phyloP scores from a whole-genome alignment of 495 filamentous ascomycete species.

The Sporormia fimetaria region DNA sequence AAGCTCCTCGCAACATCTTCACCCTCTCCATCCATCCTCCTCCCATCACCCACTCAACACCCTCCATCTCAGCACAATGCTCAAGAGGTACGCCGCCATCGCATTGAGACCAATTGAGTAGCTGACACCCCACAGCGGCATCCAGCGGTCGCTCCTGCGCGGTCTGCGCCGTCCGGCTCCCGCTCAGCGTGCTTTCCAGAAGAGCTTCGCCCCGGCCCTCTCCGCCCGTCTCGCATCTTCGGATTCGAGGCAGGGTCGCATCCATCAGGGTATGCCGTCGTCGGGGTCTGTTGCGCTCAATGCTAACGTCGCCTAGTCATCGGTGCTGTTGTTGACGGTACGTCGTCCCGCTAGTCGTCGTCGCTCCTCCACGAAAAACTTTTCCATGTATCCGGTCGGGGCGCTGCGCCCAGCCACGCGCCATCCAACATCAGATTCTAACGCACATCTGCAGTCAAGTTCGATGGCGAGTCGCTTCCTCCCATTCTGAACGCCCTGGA shows the following conservation, averaged over 20 bases:
- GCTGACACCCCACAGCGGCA: slow-evolving; percentile 27
- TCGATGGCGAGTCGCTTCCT: slow-evolving; percentile 87
- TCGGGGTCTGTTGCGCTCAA: neutral
- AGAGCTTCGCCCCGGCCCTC: slow-evolving; percentile 29
- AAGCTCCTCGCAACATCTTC: no score
- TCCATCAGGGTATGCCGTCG: slow-evolving; percentile 36
- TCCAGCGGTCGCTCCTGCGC: slow-evolving; percentile 30
- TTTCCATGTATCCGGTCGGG: slow-evolving; percentile 18
- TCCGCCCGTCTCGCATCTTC: slow-evolving; percentile 30
- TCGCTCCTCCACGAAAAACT: slow-evolving; percentile 23
- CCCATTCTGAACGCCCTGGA: slow-evolving; percentile 95
- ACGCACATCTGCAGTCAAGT: slow-evolving; percentile 59
- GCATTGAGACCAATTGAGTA: slow-evolving; percentile 22
- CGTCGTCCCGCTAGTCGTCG: slow-evolving; percentile 21
- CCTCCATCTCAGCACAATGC: no score
- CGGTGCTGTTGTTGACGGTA: slow-evolving; percentile 68
- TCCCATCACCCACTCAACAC: no score
- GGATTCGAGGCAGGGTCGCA: slow-evolving; percentile 31
- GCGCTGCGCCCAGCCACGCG: slow-evolving; percentile 9
- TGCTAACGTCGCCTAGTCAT: slow-evolving; percentile 33
- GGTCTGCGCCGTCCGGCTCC: slow-evolving; percentile 24
- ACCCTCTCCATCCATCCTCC: no score
- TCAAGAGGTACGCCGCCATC: slow-evolving; percentile 28
- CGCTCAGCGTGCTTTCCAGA: slow-evolving; percentile 29
- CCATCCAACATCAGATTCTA: slow-evolving; percentile 31